Conservation (phyloP, 2,329 filamentous ascomycete species). For the Leptographium galeiforme region DNA sequence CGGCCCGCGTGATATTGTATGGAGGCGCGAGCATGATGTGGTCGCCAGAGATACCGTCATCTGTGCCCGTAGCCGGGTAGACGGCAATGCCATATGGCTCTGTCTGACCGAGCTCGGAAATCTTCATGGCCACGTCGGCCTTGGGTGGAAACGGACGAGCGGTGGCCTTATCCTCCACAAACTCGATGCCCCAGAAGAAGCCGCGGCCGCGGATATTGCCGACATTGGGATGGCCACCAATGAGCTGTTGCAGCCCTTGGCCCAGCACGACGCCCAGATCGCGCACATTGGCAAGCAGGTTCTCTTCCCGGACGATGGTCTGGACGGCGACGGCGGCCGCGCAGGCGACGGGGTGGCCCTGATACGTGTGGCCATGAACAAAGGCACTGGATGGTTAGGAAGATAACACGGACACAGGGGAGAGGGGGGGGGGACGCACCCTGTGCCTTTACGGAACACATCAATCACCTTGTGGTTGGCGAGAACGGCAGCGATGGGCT, state of each 20-base stretch:
- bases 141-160: conserved; percentile 20
- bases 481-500: conserved; percentile 45
- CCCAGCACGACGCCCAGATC: conserved; percentile 19
- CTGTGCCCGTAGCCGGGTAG: conserved; percentile 51
- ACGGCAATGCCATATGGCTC: conserved; percentile 27
- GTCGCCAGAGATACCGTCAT: conserved; percentile 48
- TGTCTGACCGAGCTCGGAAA: conserved; percentile 20
- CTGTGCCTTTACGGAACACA: conserved; percentile 26
- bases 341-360: conserved; percentile 25
- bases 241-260: conserved; percentile 14
- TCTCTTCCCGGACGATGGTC: conserved; percentile 21
- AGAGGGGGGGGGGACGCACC: conserved; percentile 14
- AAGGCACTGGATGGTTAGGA: conserved; percentile 25
- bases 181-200: conserved; percentile 30
- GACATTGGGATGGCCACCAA: conserved; percentile 24
- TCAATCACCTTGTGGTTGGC: conserved; percentile 35
- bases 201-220: conserved; percentile 29
- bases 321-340: conserved; percentile 28
- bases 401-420: background rate
- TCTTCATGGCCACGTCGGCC: conserved; percentile 18
- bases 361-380: conserved; percentile 47
- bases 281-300: conserved; percentile 22
- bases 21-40: conserved; percentile 58
- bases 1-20: conserved; percentile 45
- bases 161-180: conserved; percentile 22